phyloP scores from a whole-genome alignment of 75 land plant species.

The Pinus taeda region DNA sequence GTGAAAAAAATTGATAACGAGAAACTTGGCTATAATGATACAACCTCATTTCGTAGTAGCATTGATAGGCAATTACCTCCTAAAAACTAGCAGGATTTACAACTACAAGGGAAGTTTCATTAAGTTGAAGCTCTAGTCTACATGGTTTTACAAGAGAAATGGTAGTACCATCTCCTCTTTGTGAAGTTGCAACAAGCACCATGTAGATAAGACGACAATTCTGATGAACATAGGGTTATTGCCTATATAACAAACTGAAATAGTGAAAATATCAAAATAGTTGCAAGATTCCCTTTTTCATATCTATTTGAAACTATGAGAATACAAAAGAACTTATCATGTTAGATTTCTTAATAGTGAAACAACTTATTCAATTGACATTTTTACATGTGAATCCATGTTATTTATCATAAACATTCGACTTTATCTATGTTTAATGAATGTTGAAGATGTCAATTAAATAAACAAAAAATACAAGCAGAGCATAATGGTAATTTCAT shows the following conservation, averaged over 20 bases:
- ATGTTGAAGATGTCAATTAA: background rate
- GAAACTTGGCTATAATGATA: too few relatives aligned
- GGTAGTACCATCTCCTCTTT: constrained; percentile 92
- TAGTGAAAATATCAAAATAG: too few relatives aligned
- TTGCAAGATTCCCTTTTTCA: too few relatives aligned
- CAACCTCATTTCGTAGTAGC: too few relatives aligned
- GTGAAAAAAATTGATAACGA: too few relatives aligned
- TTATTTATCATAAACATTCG: too few relatives aligned
- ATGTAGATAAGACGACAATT: constrained; percentile 62
- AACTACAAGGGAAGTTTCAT: constrained; percentile 14
- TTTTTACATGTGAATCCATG: too few relatives aligned
- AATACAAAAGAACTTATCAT: too few relatives aligned
- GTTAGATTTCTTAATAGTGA: too few relatives aligned
- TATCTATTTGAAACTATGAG: too few relatives aligned
- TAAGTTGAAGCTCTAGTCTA: constrained; percentile 34
- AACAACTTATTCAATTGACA: too few relatives aligned
- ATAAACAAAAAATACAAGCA: background rate
- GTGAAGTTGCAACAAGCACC: constrained; percentile 64
- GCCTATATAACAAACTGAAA: constrained; percentile 12
- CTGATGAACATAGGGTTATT: constrained; percentile 33
- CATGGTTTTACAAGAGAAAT: constrained; percentile 19
- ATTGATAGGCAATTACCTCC: constrained; percentile 8
- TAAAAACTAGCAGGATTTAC: constrained; percentile 6
- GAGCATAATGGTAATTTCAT: background rate
- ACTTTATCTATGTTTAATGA: background rate